Evolutionary conservation across 345 rosid genomes (phyloP).

Genomic region (Eucalyptus microcorys): DNA sequence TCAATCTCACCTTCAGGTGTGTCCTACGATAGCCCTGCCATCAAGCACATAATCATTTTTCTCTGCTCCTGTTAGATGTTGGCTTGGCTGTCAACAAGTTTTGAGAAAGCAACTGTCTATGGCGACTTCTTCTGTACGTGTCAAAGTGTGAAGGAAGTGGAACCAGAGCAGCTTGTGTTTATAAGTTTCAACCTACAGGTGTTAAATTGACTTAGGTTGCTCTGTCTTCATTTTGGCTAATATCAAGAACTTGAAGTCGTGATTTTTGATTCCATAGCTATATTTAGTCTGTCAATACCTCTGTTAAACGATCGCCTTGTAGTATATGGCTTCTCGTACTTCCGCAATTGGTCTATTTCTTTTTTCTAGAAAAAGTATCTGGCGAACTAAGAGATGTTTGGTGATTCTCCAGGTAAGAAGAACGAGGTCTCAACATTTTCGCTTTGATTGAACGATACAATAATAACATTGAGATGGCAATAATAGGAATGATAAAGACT

Average conservation of each 20-base stretch:
- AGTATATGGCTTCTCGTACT: background rate
- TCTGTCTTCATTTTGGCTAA: background rate
- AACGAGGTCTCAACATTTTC: background rate
- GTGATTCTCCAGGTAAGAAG: background rate
- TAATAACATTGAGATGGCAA: background rate
- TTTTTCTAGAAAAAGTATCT: background rate
- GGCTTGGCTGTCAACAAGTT: background rate
- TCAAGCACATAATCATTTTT: background rate
- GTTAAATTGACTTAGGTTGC: background rate
- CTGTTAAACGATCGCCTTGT: background rate
- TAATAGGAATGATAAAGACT: background rate
- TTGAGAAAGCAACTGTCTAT: background rate
- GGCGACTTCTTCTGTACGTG: background rate
- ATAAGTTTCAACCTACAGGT: background rate
- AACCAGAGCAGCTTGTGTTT: background rate
- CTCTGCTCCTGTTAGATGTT: background rate
- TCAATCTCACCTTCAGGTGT: constrained; percentile 74
- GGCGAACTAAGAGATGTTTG: background rate
- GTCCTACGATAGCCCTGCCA: background rate
- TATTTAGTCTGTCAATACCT: background rate
- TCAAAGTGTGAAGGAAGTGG: background rate
- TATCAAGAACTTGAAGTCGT: background rate
- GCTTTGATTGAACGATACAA: background rate
- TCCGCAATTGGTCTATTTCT: background rate
- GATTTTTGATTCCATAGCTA: background rate